Conservation (phyloP, 768 basidiomycete species). For the Trametes villosa region DNA sequence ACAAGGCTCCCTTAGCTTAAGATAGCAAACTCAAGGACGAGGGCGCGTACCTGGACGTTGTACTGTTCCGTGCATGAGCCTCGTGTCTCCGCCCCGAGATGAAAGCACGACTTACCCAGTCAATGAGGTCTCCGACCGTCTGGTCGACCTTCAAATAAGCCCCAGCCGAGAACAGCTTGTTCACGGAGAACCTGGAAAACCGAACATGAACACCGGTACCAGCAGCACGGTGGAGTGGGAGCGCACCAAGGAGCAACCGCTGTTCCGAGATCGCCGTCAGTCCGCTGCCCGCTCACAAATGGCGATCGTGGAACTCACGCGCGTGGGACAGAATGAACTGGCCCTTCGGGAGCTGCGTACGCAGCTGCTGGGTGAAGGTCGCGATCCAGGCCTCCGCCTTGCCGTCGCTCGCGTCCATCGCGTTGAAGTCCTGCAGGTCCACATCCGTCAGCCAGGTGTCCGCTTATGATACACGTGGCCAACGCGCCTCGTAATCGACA, state of each 20-base stretch:
- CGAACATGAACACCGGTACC: not conserved
- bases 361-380: slow-evolving; percentile 54
- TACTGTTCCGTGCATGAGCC: slow-evolving; percentile 17
- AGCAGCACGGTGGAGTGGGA: slow-evolving; percentile 23
- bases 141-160: slow-evolving; percentile 60
- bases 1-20: not conserved
- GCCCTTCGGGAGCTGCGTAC: slow-evolving; percentile 49
- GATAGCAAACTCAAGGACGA: not conserved
- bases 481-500: slow-evolving; percentile 65
- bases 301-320: slow-evolving; percentile 38
- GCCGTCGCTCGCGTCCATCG: slow-evolving; percentile 38
- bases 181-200: slow-evolving; percentile 37
- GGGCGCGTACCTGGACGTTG: slow-evolving; percentile 31
- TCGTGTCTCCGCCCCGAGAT: not conserved
- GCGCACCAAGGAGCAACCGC: slow-evolving; percentile 54
- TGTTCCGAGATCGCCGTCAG: slow-evolving; percentile 11
- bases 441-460: not conserved
- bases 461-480: slow-evolving; percentile 23
- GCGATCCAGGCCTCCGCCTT: slow-evolving; percentile 52
- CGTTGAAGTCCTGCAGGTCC: slow-evolving; percentile 40
- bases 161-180: slow-evolving; percentile 38
- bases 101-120: slow-evolving; percentile 48
- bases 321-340: slow-evolving; percentile 59
- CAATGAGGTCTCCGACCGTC: slow-evolving; percentile 59
- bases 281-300: slow-evolving; percentile 22